Conservation (phyloP, 2,329 filamentous ascomycete genomes). For the Fusarium hostae region DNA sequence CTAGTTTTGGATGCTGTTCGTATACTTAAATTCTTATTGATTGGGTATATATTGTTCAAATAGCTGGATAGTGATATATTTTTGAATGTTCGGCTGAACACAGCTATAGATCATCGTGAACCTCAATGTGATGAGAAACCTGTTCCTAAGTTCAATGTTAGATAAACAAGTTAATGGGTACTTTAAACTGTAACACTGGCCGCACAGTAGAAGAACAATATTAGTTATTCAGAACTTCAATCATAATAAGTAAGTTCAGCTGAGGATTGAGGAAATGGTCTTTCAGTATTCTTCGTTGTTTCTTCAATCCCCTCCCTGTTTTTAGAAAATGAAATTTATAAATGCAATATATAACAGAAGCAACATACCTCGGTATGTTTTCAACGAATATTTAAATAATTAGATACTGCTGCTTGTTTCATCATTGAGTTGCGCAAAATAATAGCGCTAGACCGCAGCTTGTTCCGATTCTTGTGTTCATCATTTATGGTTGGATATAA, state of each 20-base stretch:
- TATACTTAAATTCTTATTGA: not conserved
- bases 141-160: not conserved
- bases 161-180: not conserved
- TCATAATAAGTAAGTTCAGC: not conserved
- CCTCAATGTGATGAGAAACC: not conserved
- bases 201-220: not conserved
- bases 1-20: not conserved
- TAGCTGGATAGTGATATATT: not conserved
- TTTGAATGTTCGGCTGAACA: not conserved
- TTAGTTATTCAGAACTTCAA: not conserved
- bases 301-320: not conserved
- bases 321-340: not conserved
- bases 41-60: not conserved
- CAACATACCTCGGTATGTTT: conserved; percentile 6
- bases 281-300: not conserved
- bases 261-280: not conserved
- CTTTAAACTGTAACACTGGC: not conserved
- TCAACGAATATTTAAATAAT: not conserved
- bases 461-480: not conserved
- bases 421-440: not conserved
- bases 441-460: not conserved
- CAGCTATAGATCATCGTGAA: too few species aligned
- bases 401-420: not conserved
- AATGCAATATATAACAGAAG: not conserved
- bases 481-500: not conserved